Percentiles rank a stretch among this genome's conserved stretches.
phyloP scores from a whole-genome alignment of 2,329 filamentous ascomycete species.

The Metarhizium anisopliae region DNA sequence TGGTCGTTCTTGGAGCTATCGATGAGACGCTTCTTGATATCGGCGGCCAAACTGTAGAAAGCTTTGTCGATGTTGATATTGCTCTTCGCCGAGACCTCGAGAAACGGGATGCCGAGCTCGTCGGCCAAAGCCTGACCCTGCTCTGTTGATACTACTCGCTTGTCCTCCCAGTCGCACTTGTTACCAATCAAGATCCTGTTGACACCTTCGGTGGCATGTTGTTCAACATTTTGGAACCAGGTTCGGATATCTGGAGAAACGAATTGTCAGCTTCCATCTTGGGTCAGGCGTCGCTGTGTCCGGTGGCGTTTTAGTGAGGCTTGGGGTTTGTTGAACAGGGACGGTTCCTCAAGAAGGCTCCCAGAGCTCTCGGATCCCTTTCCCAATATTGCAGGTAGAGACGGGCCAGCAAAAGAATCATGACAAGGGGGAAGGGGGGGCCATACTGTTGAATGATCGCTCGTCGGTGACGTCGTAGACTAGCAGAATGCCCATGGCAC shows the following conservation, averaged over 20 bases:
- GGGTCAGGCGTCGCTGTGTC: neutral
- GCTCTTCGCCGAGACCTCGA: constrained; percentile 96
- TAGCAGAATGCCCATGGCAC: constrained; percentile 94
- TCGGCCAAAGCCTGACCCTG: constrained; percentile 88
- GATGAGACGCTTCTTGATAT: constrained; percentile 98
- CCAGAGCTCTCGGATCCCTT: neutral
- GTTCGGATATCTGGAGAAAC: constrained; percentile 76
- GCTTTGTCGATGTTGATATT: constrained; percentile 99
- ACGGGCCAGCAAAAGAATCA: neutral
- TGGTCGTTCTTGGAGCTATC: constrained; percentile 77
- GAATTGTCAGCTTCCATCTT: neutral
- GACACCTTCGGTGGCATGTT: constrained; percentile 95
- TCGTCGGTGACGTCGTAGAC: constrained; percentile 99
- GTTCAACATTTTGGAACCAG: constrained; percentile 98
- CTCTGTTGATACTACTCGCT: constrained; percentile 87
- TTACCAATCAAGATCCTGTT: constrained; percentile 99
- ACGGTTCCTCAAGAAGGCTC: neutral
- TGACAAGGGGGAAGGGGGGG: constrained; percentile 5
- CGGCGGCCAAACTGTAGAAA: constrained; percentile 87
- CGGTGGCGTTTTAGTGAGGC: neutral
- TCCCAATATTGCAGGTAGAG: neutral
- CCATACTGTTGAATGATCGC: constrained; percentile 85
- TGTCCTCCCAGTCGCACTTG: constrained; percentile 99
- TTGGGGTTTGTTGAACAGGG: neutral
- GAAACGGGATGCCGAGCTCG: constrained; percentile 94